Base-by-base conservation (phyloP, 805 yeast genomes). In the Saccharomycopsis olivae region DNA sequence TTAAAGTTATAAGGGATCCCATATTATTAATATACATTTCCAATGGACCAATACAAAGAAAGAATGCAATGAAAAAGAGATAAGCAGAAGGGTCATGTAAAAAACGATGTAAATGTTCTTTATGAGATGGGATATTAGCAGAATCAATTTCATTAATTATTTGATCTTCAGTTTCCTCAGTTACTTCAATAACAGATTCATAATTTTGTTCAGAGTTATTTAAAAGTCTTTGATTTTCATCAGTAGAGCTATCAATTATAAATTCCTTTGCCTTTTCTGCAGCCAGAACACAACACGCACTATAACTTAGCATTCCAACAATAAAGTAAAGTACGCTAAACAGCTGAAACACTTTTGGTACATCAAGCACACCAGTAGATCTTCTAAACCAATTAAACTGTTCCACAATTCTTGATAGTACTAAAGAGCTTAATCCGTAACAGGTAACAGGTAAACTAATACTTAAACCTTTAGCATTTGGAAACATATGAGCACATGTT, bases 371-470 rank as follows among this genome's bases (percentile, higher is more conserved):
- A 16, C 47, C 45, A 11, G 40, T 45, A 1, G 46, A 48, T 3
- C 46, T 27, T 17, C 47, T 51, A 48, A 56, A 57, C 50, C 76
- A 64, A 54, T 58, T 61, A 5, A 49, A 47, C 18, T 68, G 53
- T 44, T 66, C 71, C 54, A 73, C 57, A 33, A 73, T 53, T 54
- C 77, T 87, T 0, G 95, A 70, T 3, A 83, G 80, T 35, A 88
- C 58, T 40, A 92, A 62, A 2, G 94, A 73, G 4, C 94, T 80
- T 23, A 86, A 53, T 1, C 97, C 98, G 57, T 81, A 88, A 47
- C 80, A 80, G 1, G 94, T 73, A 2, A 89, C 88, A 0, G 98
- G 98, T 33, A 82, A 69, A 39, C 94, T 80, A 33, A 89, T 85
- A 24, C 95, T 82, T 40, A 89, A 58, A 2, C 94, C 80, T 44